Evolutionary conservation across 495 filamentous ascomycete species (phyloP).

Genomic region (Podospora tetraspora): DNA sequence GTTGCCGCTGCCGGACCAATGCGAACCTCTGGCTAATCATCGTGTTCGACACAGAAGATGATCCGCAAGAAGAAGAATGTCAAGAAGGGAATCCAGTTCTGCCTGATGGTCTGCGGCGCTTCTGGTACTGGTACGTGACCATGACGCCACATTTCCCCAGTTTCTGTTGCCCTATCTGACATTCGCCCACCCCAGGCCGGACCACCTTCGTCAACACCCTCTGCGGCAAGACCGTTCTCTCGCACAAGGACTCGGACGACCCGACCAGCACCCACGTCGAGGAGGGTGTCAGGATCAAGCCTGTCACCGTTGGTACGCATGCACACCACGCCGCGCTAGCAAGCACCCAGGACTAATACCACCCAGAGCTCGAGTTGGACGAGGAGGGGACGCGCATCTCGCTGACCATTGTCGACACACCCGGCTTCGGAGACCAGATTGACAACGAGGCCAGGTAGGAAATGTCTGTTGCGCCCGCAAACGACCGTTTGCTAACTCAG

Average conservation of each 20-base stretch:
- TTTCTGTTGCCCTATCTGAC: constrained; percentile 20
- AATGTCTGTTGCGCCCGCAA: background rate
- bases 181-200: constrained; percentile 55
- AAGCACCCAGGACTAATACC: constrained; percentile 15
- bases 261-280: constrained; percentile 81
- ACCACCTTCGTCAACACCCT: constrained; percentile 99
- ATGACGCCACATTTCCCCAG: constrained; percentile 9
- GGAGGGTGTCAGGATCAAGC: constrained; percentile 97
- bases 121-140: constrained; percentile 80
- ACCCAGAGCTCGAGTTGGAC: constrained; percentile 84
- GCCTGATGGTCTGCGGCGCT: constrained; percentile 98
- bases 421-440: constrained; percentile 97
- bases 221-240: constrained; percentile 87
- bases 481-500: constrained; percentile 2
- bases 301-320: constrained; percentile 87
- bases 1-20: background rate
- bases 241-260: constrained; percentile 87
- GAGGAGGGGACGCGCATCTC: constrained; percentile 98
- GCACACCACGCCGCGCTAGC: background rate
- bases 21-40: constrained; percentile 30
- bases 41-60: constrained; percentile 61
- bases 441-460: constrained; percentile 92
- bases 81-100: constrained; percentile 99
- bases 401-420: constrained; percentile 96
- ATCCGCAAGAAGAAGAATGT: constrained; percentile 99